Conservation (phyloP, 169 alveolate species). For the Perkinsus chesapeaki region DNA sequence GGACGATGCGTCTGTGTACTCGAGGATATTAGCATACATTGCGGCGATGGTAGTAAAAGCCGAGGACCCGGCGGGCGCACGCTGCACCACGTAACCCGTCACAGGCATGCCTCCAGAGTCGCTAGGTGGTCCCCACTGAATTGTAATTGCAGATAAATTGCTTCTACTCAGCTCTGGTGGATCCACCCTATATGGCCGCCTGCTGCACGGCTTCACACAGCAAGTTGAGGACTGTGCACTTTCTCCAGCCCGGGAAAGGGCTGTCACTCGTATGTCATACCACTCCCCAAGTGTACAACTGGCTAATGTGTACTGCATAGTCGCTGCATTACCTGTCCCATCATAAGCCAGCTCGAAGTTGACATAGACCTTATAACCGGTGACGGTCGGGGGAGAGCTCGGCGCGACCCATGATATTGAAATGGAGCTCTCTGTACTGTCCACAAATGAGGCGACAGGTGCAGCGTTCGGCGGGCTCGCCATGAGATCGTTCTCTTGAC, state of each 20-base stretch:
- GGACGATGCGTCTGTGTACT: neutral
- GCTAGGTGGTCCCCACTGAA: constrained; percentile 25
- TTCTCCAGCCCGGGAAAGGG: constrained; percentile 24
- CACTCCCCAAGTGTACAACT: constrained; percentile 25
- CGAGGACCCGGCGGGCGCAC: neutral
- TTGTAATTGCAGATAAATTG: neutral
- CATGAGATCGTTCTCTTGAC: constrained; percentile 17
- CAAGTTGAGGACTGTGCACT: neutral
- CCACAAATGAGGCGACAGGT: constrained; percentile 1
- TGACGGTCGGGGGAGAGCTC: constrained; percentile 14
- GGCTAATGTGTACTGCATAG: constrained; percentile 17
- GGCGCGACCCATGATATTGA: constrained; percentile 30
- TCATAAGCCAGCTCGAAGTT: constrained; percentile 24
- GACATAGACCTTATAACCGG: constrained; percentile 23
- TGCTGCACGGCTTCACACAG: neutral
- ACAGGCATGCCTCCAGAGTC: constrained; percentile 33
- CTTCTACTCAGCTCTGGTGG: neutral
- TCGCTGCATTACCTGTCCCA: constrained; percentile 19
- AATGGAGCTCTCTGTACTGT: constrained; percentile 29
- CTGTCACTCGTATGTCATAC: constrained; percentile 29
- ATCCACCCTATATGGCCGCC: neutral
- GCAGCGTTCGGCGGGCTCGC: constrained; percentile 21
- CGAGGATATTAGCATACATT: neutral
- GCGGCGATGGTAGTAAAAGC: neutral
- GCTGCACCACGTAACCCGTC: constrained; percentile 18